Evolutionary conservation across 208 protist species (phyloP).

Genomic region (Wallacemonas sp.): DNA sequence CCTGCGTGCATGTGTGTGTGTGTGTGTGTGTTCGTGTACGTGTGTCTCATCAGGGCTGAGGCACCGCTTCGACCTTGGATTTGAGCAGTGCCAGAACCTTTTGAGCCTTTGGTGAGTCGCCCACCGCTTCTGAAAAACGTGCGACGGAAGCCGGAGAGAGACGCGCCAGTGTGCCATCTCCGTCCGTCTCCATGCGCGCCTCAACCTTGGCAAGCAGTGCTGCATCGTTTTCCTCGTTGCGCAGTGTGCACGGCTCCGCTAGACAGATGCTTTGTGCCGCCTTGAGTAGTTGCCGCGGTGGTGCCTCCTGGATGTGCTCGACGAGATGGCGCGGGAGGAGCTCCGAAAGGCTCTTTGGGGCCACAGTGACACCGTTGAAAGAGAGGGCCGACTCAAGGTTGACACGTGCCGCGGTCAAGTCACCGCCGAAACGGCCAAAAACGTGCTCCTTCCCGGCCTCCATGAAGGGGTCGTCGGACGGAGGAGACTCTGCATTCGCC

Average conservation of each 20-base stretch:
- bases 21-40: not conserved
- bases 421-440: conserved; percentile 33
- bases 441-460: conserved; percentile 20
- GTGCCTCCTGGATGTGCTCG: conserved; percentile 22
- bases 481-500: not conserved
- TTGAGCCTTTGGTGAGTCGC: conserved; percentile 22
- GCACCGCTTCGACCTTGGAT: not conserved
- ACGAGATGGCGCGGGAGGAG: conserved; percentile 45
- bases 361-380: conserved; percentile 22
- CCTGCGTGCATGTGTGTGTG: not conserved
- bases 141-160: conserved; percentile 18
- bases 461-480: conserved; percentile 10
- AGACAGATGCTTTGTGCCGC: conserved; percentile 23
- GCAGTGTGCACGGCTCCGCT: conserved; percentile 22
- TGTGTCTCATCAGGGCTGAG: not conserved
- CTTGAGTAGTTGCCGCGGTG: conserved; percentile 28
- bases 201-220: conserved; percentile 30
- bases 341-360: conserved; percentile 28
- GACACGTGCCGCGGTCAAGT: conserved; percentile 34
- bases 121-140: conserved; percentile 13
- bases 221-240: conserved; percentile 45
- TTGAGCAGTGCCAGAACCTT: conserved; percentile 24
- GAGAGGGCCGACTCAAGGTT: conserved; percentile 46
- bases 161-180: conserved; percentile 20
- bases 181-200: conserved; percentile 25